Base-by-base conservation (phyloP, 2,329 filamentous ascomycete genomes). In the Graphilbum ipis-grandicollis region DNA sequence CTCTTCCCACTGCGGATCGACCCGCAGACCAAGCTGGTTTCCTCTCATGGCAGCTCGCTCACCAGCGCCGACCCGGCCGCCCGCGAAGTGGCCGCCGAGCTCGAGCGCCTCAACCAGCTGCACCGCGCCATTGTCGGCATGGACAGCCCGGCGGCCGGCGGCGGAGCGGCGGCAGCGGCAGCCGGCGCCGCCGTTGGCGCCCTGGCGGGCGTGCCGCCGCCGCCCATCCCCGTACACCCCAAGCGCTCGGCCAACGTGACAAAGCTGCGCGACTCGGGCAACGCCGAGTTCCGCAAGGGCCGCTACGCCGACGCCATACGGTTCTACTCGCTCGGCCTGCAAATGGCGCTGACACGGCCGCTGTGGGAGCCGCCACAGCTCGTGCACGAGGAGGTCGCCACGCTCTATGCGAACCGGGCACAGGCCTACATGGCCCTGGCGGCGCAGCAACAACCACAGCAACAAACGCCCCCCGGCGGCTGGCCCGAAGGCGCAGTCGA, bases 401-500 rank as follows among this genome's bases (percentile, higher is more conserved):
- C 71, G 14, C 61, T 96, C 47, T 83, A 84, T 57, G 75, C 80
- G 36, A 94, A 94, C 58, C 69, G 90, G 39, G 84, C 86, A 39
- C 86, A 94, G 67, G 83, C 84, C 42, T 70, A 88, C 57, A 93
- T 94, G 78, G 76, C 75, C 15, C 9, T 8, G 26, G 7, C 23
- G 7, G 7, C 23, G 23, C n/a, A n/a, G n/a, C n/a, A n/a, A n/a
- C n/a, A n/a, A n/a, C n/a, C n/a, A n/a, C n/a, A n/a, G 23, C 23
- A 12, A 7, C 23, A 25, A 25, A 25, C 23, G 23, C 8, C 23
- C 60, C n/a, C 79, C 56, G 71, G 76, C 57, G 68, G 68, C 47
- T 96, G 88, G 86, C 68, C 81, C 1, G 84, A 90, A 59, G 90
- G 75, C 5, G 71, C 79, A n/a, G 67, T 84, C 6, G 90, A 98